Percentiles rank a stretch among this genome's conserved stretches.
These are phyloP conservation scores for Centaurea solstitialis DNA, from an alignment of 129 eudicot species.

Conservation along the genomic window DNA sequence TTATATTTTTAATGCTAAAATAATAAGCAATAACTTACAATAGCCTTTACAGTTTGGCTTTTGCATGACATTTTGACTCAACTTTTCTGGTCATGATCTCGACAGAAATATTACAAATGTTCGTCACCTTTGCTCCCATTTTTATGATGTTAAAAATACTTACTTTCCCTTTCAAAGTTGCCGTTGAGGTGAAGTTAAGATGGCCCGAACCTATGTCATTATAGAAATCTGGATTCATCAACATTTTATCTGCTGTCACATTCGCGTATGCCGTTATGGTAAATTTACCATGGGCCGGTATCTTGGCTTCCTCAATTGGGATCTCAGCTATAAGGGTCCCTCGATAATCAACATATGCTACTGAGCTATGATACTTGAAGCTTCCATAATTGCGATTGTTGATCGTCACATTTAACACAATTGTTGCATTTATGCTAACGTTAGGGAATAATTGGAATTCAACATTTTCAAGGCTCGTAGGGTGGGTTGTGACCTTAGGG, in stretches of 20 bases:
- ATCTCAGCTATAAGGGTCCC: constrained; percentile 25
- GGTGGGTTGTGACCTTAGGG: constrained; percentile 31
- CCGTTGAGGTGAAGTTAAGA: constrained; percentile 19
- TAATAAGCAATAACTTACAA: neutral
- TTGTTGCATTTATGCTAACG: constrained; percentile 29
- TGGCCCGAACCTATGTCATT: constrained; percentile 22
- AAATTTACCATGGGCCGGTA: constrained; percentile 21
- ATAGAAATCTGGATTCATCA: constrained; percentile 12
- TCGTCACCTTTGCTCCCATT: constrained; percentile 23
- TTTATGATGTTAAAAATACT: constrained; percentile 25
- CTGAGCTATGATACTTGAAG: constrained; percentile 20
- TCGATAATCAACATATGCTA: constrained; percentile 20
- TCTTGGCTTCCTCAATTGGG: constrained; percentile 25
- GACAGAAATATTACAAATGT: constrained; percentile 22
- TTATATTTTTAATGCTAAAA: neutral
- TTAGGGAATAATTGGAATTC: constrained; percentile 5
- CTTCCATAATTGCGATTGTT: constrained; percentile 27
- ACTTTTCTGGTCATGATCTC: constrained; percentile 21
- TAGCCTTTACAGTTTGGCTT: constrained; percentile 6
- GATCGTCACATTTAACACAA: constrained; percentile 27
- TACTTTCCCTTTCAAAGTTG: constrained; percentile 22
- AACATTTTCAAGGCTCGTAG: constrained; percentile 19
- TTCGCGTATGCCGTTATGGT: constrained; percentile 25
- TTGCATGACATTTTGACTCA: constrained; percentile 26
- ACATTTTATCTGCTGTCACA: constrained; percentile 26